Evolutionary conservation across 164 flowering plant species (phyloP), one percentile per base, ranked within the genome.

Genomic region (Berberis vulgaris): DNA sequence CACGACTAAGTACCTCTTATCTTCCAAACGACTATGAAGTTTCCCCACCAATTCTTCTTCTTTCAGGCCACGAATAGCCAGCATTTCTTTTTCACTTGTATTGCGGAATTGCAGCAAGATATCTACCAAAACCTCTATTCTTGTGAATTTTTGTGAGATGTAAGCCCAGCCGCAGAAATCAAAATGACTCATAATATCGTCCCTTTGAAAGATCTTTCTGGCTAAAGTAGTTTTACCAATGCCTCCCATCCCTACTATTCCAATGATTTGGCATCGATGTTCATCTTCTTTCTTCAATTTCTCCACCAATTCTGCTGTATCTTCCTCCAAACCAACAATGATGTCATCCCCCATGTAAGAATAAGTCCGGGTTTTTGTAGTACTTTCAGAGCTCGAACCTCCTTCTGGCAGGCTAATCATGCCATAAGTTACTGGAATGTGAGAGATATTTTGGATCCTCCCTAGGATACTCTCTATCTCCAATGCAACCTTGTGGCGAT

Each of bases 221-320:
- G 64, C 76, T 2, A 65, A 67, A 49, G 61, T 69, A 6, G 72
- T 69, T 61, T 73, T 73, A n/a, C n/a, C n/a, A n/a, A n/a, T n/a
- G n/a, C n/a, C n/a, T n/a, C n/a, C 62, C 73, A 69, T 73, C 1
- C 76, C 76, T 0, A 46, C 52, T 2, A 65, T 73, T 0, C 59
- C 60, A 10, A 50, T 26, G 0, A 59, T 59, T 3, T 45, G 2
- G 3, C 53, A 49, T 12, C 40, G 38, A 0, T 11, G 11, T n/a
- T 60, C 61, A n/a, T n/a, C n/a, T 2, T 44, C 65, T 0, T 55
- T 11, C 8, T 45, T 6, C 42, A 70, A 42, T 6, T 41, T 54
- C 9, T 4, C 41, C 5, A 54, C 49, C 53, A 70, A 39, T 3
- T 10, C 11, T 11, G 45, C 47, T 2, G 41, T 46, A 3, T 49